These are phyloP conservation scores for Comarum palustre DNA, from an alignment of 306 rosid genomes.

Conservation along the genomic window DNA sequence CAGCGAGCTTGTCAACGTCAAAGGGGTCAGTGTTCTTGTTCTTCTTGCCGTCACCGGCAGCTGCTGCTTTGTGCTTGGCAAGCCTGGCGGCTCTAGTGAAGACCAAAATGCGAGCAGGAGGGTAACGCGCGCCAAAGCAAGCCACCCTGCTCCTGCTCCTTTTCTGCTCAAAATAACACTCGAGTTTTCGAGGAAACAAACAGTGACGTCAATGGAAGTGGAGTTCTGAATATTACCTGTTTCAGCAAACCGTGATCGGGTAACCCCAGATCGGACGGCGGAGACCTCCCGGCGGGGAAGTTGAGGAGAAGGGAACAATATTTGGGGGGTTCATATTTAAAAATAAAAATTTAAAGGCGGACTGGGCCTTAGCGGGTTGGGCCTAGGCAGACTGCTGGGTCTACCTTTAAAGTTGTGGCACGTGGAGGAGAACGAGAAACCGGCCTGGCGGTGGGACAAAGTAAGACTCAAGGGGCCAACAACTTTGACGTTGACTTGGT, in stretches of 20 bases:
- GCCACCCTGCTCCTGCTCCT: slow-evolving; percentile 76
- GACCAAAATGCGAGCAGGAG: slow-evolving; percentile 49
- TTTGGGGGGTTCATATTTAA: background rate
- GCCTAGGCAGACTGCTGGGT: too few species aligned
- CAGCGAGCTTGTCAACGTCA: slow-evolving; percentile 75
- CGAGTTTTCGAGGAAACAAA: background rate
- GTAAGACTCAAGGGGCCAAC: too few species aligned
- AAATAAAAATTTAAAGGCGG: too few species aligned
- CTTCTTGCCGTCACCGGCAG: slow-evolving; percentile 32
- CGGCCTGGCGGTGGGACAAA: background rate
- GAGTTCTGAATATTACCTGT: background rate
- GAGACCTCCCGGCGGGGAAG: background rate
- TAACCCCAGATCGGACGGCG: slow-evolving; percentile 10
- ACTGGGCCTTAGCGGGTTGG: too few species aligned
- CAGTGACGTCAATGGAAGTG: background rate
- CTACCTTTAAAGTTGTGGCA: background rate
- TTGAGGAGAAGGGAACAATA: background rate
- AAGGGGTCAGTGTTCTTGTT: slow-evolving; percentile 48
- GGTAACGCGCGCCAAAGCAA: slow-evolving; percentile 74
- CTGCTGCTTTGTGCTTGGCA: slow-evolving; percentile 30
- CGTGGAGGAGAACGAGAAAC: background rate
- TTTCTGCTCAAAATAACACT: background rate
- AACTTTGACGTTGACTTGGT: too few species aligned
- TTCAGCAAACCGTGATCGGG: background rate
- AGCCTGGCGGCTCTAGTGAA: slow-evolving; percentile 32